These are phyloP conservation scores for Pseudoscleropodium purum DNA, from an alignment of 225 moss, liverwort and hornwort genomes.

Conservation along the genomic window DNA sequence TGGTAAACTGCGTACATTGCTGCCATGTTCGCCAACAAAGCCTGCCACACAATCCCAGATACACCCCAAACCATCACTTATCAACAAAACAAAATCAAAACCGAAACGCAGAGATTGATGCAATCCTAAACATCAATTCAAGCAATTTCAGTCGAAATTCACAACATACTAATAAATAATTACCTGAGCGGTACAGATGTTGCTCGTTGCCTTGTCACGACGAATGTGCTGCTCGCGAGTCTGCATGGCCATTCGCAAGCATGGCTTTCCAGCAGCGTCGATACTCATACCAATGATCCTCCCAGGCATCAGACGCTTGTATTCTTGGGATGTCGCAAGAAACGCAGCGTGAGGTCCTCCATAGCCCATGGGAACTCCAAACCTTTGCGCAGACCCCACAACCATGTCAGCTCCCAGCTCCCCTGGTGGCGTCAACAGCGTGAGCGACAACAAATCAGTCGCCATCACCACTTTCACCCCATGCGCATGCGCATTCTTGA, in stretches of 20 bases:
- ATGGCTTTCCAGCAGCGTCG: slow-evolving; percentile 78
- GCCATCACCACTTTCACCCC: slow-evolving; percentile 99
- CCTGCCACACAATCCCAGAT: slow-evolving; percentile 34
- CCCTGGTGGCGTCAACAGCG: slow-evolving; percentile 70
- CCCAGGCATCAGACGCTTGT: slow-evolving; percentile 96
- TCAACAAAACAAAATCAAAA: not conserved
- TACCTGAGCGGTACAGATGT: slow-evolving; percentile 98
- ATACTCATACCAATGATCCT: slow-evolving; percentile 89
- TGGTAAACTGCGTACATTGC: slow-evolving; percentile 98
- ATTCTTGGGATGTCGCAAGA: slow-evolving; percentile 94
- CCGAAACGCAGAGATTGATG: not conserved
- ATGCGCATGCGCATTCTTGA: slow-evolving; percentile 85
- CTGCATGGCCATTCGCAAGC: slow-evolving; percentile 99
- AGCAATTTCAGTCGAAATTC: not conserved
- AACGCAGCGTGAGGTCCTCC: slow-evolving; percentile 98
- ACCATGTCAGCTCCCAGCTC: slow-evolving; percentile 98
- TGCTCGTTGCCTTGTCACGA: slow-evolving; percentile 97
- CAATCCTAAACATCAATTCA: not conserved
- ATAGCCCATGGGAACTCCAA: slow-evolving; percentile 95
- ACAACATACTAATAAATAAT: not conserved
- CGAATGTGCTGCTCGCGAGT: slow-evolving; percentile 98
- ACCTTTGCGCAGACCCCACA: slow-evolving; percentile 92
- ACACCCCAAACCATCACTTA: not conserved
- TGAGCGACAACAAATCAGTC: slow-evolving; percentile 80
- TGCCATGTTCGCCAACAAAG: slow-evolving; percentile 95